These are phyloP conservation scores for Oryza rufipogon DNA, from an alignment of 176 grass and related monocot genomes.

Conservation along the genomic window DNA sequence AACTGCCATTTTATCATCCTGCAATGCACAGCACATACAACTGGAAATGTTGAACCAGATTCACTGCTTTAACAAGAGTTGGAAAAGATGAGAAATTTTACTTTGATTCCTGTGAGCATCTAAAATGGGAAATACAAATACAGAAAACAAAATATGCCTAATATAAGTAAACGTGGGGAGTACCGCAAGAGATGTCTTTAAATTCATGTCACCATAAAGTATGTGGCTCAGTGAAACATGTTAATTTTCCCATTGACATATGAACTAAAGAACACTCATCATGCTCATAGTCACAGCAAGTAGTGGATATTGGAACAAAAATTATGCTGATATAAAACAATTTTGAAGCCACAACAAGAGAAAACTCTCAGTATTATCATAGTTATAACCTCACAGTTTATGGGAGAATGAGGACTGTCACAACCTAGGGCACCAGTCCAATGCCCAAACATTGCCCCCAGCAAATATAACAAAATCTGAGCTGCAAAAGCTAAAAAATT, in stretches of 20 bases:
- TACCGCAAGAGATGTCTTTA: conserved; percentile 9
- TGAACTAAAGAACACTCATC: not conserved
- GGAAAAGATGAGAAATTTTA: not conserved
- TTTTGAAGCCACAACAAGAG: not conserved
- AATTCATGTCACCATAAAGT: not conserved
- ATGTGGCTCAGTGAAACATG: not conserved
- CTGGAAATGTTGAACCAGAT: not conserved
- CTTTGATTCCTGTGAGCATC: too few relatives aligned
- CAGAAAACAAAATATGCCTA: not conserved
- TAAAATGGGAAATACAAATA: too few relatives aligned
- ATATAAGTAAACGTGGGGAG: not conserved
- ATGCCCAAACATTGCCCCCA: conserved; percentile 87
- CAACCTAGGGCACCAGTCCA: conserved; percentile 84
- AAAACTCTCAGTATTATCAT: conserved; percentile 37
- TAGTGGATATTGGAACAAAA: conserved; percentile 17
- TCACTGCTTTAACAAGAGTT: not conserved
- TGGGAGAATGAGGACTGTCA: conserved; percentile 54
- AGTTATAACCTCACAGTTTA: conserved; percentile 74
- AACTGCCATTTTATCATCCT: not conserved
- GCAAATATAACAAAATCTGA: conserved; percentile 80
- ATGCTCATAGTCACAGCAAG: conserved; percentile 1
- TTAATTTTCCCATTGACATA: conserved; percentile 2
- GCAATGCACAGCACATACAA: not conserved
- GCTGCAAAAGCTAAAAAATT: conserved; percentile 52
- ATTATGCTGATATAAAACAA: not conserved